phyloP scores from a whole-genome alignment of 2,329 filamentous ascomycete species.

The Trichoderma sp. region DNA sequence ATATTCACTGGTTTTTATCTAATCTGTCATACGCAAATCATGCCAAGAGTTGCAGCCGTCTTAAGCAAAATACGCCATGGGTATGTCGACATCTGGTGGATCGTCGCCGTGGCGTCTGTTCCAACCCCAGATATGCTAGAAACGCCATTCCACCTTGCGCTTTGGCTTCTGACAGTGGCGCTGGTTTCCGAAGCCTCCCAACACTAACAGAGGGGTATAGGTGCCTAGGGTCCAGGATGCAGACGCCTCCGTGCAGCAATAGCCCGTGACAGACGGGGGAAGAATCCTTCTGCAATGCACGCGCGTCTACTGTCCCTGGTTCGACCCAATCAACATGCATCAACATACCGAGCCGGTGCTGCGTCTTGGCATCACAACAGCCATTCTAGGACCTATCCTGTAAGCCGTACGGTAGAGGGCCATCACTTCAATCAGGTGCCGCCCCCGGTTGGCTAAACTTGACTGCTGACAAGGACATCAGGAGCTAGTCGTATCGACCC shows the following conservation, averaged over 20 bases:
- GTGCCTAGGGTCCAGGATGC: slow-evolving; percentile 21
- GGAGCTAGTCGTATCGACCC: slow-evolving; percentile 14
- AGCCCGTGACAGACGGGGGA: slow-evolving; percentile 12
- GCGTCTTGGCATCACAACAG: background rate
- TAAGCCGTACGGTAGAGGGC: too few relatives aligned
- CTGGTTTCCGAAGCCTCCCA: slow-evolving; percentile 29
- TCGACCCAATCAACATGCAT: slow-evolving; percentile 10
- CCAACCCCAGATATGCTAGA: slow-evolving; percentile 25
- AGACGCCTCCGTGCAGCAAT: slow-evolving; percentile 22
- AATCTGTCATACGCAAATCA: background rate
- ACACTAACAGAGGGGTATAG: slow-evolving; percentile 23
- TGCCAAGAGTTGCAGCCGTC: background rate
- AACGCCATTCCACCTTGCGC: slow-evolving; percentile 24
- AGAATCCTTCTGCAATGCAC: slow-evolving; percentile 10
- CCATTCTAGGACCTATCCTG: background rate
- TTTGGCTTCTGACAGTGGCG: slow-evolving; percentile 29
- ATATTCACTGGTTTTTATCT: background rate
- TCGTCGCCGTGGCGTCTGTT: slow-evolving; percentile 24
- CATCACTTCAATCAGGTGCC: background rate
- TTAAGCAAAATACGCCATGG: background rate
- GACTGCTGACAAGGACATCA: slow-evolving; percentile 13
- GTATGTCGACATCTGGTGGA: slow-evolving; percentile 11
- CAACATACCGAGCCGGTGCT: background rate
- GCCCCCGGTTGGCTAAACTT: background rate
- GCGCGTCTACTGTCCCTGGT: background rate